Evolutionary conservation across 2,329 filamentous ascomycete species (phyloP).

Genomic region (Emericellopsis cladophorae): DNA sequence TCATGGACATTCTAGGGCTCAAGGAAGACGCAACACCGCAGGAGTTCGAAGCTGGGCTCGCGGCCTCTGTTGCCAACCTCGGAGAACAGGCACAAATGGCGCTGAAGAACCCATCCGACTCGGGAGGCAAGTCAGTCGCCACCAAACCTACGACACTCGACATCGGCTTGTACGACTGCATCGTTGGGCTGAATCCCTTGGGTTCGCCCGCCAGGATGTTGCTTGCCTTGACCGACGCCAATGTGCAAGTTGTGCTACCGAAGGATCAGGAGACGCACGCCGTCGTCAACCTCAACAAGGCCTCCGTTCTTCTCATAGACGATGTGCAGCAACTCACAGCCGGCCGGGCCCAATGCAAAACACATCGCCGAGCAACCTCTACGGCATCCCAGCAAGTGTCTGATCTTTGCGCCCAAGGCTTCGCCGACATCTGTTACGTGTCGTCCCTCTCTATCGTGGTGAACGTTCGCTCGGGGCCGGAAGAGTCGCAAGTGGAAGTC

Average conservation of each 20-base stretch:
- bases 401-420: conserved; percentile 54
- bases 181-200: conserved; percentile 74
- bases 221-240: conserved; percentile 67
- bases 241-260: conserved; percentile 54
- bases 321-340: conserved; percentile 25
- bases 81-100: conserved; percentile 48
- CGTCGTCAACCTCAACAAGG: conserved; percentile 60
- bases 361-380: conserved; percentile 13
- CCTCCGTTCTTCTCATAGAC: conserved; percentile 73
- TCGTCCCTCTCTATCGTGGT: conserved; percentile 65
- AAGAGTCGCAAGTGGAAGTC: conserved; percentile 59
- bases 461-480: conserved; percentile 38
- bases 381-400: conserved; percentile 37
- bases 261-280: conserved; percentile 52
- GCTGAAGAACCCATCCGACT: conserved; percentile 16
- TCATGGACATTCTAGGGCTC: conserved; percentile 69
- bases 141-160: conserved; percentile 54
- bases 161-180: conserved; percentile 67
- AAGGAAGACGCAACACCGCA: conserved; percentile 54
- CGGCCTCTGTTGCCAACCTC: conserved; percentile 67
- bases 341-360: conserved; percentile 4
- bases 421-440: conserved; percentile 75
- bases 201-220: conserved; percentile 63
- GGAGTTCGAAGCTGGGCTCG: conserved; percentile 63
- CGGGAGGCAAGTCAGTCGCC: conserved; percentile 11